Evolutionary conservation across 2,329 filamentous ascomycete genomes (phyloP).

Genomic region (Neofusicoccum sp.): DNA sequence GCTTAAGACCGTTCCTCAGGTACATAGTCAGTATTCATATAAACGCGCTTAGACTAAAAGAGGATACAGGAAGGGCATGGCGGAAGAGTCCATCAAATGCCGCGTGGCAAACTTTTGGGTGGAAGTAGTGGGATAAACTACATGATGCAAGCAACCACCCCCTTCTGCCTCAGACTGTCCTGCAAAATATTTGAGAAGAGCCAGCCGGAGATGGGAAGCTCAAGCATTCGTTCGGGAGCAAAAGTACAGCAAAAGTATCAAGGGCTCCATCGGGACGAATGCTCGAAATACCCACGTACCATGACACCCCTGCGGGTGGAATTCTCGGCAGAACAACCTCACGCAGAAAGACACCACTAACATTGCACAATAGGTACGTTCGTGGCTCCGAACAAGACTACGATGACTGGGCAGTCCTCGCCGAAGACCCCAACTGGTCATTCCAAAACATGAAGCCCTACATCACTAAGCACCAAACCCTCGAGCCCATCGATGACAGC

Average conservation of each 20-base stretch:
- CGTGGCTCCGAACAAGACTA: slow-evolving; percentile 18
- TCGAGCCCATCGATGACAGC: slow-evolving; percentile 34
- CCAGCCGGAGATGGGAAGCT: too few relatives aligned
- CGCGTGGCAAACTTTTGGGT: slow-evolving; percentile 34
- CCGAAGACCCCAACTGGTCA: slow-evolving; percentile 42
- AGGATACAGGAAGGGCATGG: neutral
- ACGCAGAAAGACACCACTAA: too few relatives aligned
- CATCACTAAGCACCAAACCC: slow-evolving; percentile 42
- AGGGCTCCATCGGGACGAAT: too few relatives aligned
- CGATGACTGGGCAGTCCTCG: slow-evolving; percentile 24
- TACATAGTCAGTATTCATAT: neutral
- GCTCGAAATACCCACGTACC: too few relatives aligned
- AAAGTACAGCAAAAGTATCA: too few relatives aligned
- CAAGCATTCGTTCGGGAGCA: too few relatives aligned
- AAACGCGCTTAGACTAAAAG: too few relatives aligned
- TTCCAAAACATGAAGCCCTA: slow-evolving; percentile 52
- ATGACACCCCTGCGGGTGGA: slow-evolving; percentile 23
- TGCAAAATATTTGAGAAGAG: too few relatives aligned
- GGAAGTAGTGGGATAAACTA: slow-evolving; percentile 42
- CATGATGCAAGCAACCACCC: slow-evolving; percentile 6
- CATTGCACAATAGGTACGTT: slow-evolving; percentile 38
- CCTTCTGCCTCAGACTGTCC: too few relatives aligned
- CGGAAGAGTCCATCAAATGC: neutral
- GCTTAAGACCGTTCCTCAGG: slow-evolving; percentile 35
- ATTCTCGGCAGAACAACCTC: too few relatives aligned